These are phyloP conservation scores for Populus trichocarpa DNA, from an alignment of 441 rosid genomes.

Conservation along the genomic window DNA sequence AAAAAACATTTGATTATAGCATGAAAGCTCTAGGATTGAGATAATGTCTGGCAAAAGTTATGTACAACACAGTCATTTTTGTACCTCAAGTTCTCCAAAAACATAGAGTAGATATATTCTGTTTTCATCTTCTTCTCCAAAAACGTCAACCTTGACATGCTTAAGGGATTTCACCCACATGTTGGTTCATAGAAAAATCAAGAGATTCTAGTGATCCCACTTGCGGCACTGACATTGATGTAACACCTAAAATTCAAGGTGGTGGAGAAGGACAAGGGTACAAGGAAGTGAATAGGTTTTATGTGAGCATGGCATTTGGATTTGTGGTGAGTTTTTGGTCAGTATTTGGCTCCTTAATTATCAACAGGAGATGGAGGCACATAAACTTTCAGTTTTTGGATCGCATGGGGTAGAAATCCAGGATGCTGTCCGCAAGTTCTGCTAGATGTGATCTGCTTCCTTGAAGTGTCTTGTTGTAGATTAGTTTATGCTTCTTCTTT, in stretches of 20 bases:
- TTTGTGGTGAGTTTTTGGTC: constrained; percentile 28
- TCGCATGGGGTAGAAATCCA: background rate
- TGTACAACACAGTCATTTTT: too few relatives aligned
- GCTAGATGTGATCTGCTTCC: background rate
- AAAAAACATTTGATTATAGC: too few relatives aligned
- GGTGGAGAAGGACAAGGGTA: background rate
- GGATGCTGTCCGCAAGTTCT: background rate
- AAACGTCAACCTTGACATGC: too few relatives aligned
- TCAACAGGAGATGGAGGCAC: constrained; percentile 21
- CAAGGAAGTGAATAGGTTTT: background rate
- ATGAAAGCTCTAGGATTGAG: too few relatives aligned
- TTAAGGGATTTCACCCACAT: too few relatives aligned
- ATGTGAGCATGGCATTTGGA: constrained; percentile 10
- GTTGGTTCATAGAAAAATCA: too few relatives aligned
- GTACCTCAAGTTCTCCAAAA: too few relatives aligned
- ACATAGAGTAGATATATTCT: too few relatives aligned
- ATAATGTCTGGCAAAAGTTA: too few relatives aligned
- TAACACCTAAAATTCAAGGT: background rate
- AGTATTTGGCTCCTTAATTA: constrained; percentile 11
- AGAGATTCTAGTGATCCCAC: constrained; percentile 5
- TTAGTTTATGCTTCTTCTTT: background rate
- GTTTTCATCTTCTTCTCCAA: too few relatives aligned
- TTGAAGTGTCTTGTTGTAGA: background rate
- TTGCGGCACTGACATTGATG: constrained; percentile 1
- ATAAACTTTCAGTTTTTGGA: constrained; percentile 19